These are phyloP conservation scores for Clausena lansium DNA, from an alignment of 345 rosid genomes.

Conservation along the genomic window DNA sequence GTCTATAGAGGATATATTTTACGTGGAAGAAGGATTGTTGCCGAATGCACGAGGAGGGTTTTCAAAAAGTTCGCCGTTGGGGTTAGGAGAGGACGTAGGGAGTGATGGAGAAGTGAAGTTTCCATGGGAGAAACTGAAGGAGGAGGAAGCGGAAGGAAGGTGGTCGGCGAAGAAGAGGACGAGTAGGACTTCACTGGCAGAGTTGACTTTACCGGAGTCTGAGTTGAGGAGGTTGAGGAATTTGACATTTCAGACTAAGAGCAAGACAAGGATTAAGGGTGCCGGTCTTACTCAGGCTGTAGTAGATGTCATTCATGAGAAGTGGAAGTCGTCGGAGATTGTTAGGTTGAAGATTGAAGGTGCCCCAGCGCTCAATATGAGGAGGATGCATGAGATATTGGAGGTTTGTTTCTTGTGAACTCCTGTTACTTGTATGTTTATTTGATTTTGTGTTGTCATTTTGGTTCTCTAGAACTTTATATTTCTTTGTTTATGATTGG, in stretches of 20 bases:
- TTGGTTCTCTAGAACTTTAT: not conserved
- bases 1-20: constrained; percentile 68
- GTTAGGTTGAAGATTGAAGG: constrained; percentile 88
- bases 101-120: constrained; percentile 58
- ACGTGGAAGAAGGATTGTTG: constrained; percentile 60
- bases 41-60: constrained; percentile 68
- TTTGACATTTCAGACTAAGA: constrained; percentile 62
- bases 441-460: not conserved
- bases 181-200: constrained; percentile 68
- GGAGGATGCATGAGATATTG: constrained; percentile 79
- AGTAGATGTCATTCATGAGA: constrained; percentile 68
- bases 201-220: constrained; percentile 66
- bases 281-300: constrained; percentile 73
- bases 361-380: constrained; percentile 85
- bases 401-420: constrained; percentile 58
- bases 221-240: constrained; percentile 81
- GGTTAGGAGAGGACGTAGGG: constrained; percentile 34
- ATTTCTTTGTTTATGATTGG: constrained; percentile 1
- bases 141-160: constrained; percentile 34
- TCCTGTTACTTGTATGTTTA: not conserved
- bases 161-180: constrained; percentile 51
- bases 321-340: constrained; percentile 76
- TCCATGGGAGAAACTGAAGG: constrained; percentile 81
- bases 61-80: constrained; percentile 47
- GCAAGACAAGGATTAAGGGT: constrained; percentile 56